Evolutionary conservation across 2,329 filamentous ascomycete species (phyloP).

Genomic region (Ascochyta pisi): DNA sequence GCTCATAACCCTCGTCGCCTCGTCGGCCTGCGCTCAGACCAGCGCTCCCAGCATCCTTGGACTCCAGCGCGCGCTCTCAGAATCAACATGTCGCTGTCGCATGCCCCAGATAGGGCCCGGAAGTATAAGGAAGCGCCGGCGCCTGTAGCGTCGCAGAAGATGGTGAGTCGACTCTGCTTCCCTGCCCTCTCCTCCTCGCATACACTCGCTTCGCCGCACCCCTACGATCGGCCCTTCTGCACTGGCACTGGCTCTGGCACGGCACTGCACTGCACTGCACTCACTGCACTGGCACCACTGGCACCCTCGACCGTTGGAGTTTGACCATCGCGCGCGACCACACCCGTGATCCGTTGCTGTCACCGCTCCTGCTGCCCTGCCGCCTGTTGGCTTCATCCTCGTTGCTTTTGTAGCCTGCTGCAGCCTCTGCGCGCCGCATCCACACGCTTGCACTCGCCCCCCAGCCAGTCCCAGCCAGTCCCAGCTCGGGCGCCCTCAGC

Average conservation of each 20-base stretch:
- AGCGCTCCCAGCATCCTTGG: slow-evolving; percentile 42
- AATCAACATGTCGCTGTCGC: slow-evolving; percentile 52
- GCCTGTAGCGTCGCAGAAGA: slow-evolving; percentile 52
- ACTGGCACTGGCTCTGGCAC: background rate
- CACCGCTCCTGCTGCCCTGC: slow-evolving; percentile 18
- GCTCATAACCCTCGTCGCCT: slow-evolving; percentile 41
- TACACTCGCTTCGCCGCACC: slow-evolving; percentile 33
- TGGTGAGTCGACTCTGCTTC: slow-evolving; percentile 52
- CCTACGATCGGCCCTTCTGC: slow-evolving; percentile 19
- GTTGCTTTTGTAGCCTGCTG: slow-evolving; percentile 48
- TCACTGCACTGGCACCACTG: slow-evolving; percentile 10
- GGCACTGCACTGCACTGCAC: background rate
- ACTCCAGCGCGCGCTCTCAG: slow-evolving; percentile 46
- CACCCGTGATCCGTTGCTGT: slow-evolving; percentile 33
- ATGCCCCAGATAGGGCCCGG: slow-evolving; percentile 50
- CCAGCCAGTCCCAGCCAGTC: slow-evolving; percentile 26
- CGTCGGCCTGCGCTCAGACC: slow-evolving; percentile 42
- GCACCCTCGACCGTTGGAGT: slow-evolving; percentile 42
- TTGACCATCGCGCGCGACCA: slow-evolving; percentile 29
- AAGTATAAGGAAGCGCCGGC: slow-evolving; percentile 55
- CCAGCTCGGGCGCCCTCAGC: slow-evolving; percentile 45
- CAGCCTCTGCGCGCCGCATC: slow-evolving; percentile 49
- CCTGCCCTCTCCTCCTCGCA: slow-evolving; percentile 32
- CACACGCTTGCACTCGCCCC: slow-evolving; percentile 28
- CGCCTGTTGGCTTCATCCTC: slow-evolving; percentile 41